Conservation (phyloP, 306 rosid genomes). For the Citrullus mucosospermus region DNA sequence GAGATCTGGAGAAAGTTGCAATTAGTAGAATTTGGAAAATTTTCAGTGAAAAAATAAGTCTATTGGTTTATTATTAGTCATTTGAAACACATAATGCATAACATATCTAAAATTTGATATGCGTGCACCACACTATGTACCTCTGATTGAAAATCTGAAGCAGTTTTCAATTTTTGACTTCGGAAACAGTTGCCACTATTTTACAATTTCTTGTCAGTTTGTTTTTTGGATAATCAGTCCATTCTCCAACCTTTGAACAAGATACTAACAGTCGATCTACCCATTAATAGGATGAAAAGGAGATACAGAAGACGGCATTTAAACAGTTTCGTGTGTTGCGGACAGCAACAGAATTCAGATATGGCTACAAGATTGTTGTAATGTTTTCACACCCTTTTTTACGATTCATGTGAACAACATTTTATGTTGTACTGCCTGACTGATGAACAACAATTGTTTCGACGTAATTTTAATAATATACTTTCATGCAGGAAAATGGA, state of each 20-base stretch:
- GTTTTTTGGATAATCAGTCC: neutral
- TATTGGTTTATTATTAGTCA: neutral
- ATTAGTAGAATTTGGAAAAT: neutral
- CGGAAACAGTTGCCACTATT: neutral
- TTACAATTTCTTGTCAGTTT: neutral
- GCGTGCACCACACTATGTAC: neutral
- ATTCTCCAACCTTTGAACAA: neutral
- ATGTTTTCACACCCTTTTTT: constrained; percentile 16
- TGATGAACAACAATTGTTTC: neutral
- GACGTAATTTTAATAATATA: neutral
- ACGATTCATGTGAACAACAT: neutral
- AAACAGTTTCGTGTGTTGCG: constrained; percentile 63
- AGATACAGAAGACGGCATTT: constrained; percentile 78
- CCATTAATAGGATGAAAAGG: constrained; percentile 75
- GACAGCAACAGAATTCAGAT: constrained; percentile 72
- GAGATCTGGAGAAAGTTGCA: neutral
- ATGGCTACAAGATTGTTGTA: constrained; percentile 95
- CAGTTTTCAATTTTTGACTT: neutral
- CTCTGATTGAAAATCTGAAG: neutral
- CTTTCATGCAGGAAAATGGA: constrained; percentile 52
- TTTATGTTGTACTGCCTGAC: neutral
- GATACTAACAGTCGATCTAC: constrained; percentile 11
- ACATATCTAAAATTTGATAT: neutral
- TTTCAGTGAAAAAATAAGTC: neutral
- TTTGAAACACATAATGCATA: neutral